Base-by-base conservation (phyloP, 1,139 yeast species). In the Hemisphaericaspora xylanilytica region DNA sequence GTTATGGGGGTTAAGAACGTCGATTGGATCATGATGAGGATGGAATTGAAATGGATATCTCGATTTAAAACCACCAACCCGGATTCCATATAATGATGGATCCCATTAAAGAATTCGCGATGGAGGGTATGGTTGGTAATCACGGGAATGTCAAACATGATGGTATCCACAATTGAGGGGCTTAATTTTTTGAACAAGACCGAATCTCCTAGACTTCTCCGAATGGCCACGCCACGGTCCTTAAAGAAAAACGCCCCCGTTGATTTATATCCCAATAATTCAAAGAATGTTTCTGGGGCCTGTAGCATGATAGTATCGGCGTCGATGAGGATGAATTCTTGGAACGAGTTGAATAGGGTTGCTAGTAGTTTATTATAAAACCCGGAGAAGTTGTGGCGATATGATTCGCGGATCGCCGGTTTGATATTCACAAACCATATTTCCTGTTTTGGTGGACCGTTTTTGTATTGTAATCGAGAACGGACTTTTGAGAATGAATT, bases 401-500 rank as follows among this genome's bases (percentile, higher is more conserved):
- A 61, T 25, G 53, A 46, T 15, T 51, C 50, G 31, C 53, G 53
- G 27, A 63, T 53, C 9, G 56, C 62, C 39, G 51, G 55, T 32
- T 51, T 47, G 16, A 56, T 57, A 41, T 62, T 61, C 4, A 63
- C 66, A 45, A 60, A 63, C 66, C 67, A 63, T 20, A 63, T 45
- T 44, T 61, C 67, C 45, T 62, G 68, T 39, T 49, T 53, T 5
- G 61, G 54, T 2, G 64, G 64, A 8, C 31, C 37, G 3, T 9
- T 46, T 4, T 47, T 28, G 3, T 34, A 36, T 32, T 51, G 50
- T 37, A 57, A 48, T 27, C 54, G 57, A 27, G 46, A 47, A 7
- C 41, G 39, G 4, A 63, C 63, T 28, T 47, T 48, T 15, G 43
- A 17, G 37, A 51, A 61, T 22, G 62, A 55, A 9, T 38, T 37